Base-by-base conservation (phyloP, 2,329 filamentous ascomycete genomes). In the Colletotrichum noveboracense region DNA sequence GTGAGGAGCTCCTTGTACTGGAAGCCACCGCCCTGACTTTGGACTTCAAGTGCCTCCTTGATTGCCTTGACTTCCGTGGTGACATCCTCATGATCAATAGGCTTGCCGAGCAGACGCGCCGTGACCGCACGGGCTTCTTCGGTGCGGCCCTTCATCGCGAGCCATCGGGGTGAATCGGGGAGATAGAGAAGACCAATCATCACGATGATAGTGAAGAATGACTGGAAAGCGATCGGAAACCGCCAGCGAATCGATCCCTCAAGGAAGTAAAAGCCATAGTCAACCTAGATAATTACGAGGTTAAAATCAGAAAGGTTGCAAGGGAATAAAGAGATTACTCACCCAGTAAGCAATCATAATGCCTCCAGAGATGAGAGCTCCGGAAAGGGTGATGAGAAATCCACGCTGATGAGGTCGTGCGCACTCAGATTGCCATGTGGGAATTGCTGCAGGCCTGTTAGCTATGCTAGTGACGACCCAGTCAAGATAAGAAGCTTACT, bases 1-100 rank as follows among this genome's bases (percentile, higher is more conserved):
- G 91, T 92, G 79, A 93, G 56, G 13, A 78, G 74, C 26, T 74
- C 76, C 36, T 48, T 68, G 65, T 21, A 82, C 43, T 66, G 79
- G 34, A 76, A 76, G 18, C 74, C 65, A 76, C 76, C 81, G 69
- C 80, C 66, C 38, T 79, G 72, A 64, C 80, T 67, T 70, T 79
- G 74, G 72, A 80, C 79, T 26, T 81, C 80, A 3, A 82, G 79
- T 2, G 79, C 80, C 5, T 81, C 80, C 8, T 77, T 73, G n/a
- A 77, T 77, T 4, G 75, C 75, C 28, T 74, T 71, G 71, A 77
- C 68, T 56, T 73, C 79, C 12, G 76, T 77, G 1, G n/a, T 73
- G 2, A 82, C 79, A 4, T 81, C 79, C 2, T 77, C 70, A n/a
- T 82, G 76, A 9, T 82, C 80, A 7, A 79, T 48, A 3, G 77